Evolutionary conservation across 305 asterid species (phyloP).

Genomic region (Ajuga reptans): DNA sequence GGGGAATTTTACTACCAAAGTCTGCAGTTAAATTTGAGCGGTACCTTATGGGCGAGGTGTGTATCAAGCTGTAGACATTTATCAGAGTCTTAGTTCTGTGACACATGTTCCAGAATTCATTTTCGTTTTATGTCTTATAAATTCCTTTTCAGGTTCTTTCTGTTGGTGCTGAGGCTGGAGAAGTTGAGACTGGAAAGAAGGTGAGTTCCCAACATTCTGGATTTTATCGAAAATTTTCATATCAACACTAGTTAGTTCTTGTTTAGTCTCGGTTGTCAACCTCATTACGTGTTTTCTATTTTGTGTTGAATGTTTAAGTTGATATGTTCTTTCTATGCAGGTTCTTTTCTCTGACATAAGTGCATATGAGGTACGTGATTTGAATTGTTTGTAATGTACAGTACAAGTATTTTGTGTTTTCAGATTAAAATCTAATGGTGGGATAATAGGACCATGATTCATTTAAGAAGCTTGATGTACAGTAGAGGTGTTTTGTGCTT

Average conservation of each 20-base stretch:
- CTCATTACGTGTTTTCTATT: neutral
- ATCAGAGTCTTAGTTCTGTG: neutral
- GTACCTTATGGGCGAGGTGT: slow-evolving; percentile 80
- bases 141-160: slow-evolving; percentile 45
- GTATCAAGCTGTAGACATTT: slow-evolving; percentile 1
- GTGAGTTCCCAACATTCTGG: slow-evolving; percentile 21
- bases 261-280: neutral
- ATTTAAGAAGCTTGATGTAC: too few relatives aligned
- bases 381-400: neutral
- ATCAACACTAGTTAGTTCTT: neutral
- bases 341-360: slow-evolving; percentile 79
- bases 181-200: slow-evolving; percentile 67
- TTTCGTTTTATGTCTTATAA: neutral
- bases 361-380: slow-evolving; percentile 67
- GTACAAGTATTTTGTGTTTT: neutral
- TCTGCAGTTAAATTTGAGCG: slow-evolving; percentile 82
- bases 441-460: neutral
- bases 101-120: neutral
- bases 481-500: too few relatives aligned
- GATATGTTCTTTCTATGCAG: slow-evolving; percentile 35
- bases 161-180: slow-evolving; percentile 55
- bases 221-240: neutral
- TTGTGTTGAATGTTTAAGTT: neutral
- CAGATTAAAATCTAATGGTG: neutral
- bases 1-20: slow-evolving; percentile 82